Evolutionary conservation across 1,284 basidiomycete genomes (phyloP).

Genomic region (Sanghuangporus sanghuang): DNA sequence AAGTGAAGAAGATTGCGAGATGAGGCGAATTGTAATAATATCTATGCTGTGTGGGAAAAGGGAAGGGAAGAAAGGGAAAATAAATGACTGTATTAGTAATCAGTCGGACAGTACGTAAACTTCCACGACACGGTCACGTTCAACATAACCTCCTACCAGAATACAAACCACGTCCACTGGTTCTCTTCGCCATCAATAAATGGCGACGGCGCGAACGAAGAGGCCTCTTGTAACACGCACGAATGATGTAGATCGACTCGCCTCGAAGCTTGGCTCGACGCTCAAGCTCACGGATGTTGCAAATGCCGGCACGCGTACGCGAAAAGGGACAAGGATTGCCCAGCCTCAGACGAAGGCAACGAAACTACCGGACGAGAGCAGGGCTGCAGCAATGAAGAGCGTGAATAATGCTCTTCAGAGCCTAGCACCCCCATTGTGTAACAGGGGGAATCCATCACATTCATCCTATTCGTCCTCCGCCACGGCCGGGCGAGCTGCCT

Average conservation of each 20-base stretch:
- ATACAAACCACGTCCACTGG: background rate
- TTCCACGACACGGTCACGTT: background rate
- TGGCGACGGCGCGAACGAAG: constrained; percentile 12
- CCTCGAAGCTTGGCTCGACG: constrained; percentile 18
- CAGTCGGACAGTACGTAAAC: background rate
- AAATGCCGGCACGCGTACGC: background rate
- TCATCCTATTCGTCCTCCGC: constrained; percentile 30
- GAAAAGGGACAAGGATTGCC: background rate
- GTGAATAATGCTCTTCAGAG: constrained; percentile 58
- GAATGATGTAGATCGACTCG: constrained; percentile 17
- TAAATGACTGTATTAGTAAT: background rate
- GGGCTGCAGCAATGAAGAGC: constrained; percentile 44
- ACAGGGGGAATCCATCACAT: constrained; percentile 26
- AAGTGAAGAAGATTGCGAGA: too few relatives aligned
- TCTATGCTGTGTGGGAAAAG: too few relatives aligned
- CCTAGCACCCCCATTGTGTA: constrained; percentile 35
- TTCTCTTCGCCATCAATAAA: background rate
- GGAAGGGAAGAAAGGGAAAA: background rate
- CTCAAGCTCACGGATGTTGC: constrained; percentile 16
- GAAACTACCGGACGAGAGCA: constrained; percentile 22
- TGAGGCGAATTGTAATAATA: background rate
- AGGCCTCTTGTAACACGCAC: constrained; percentile 1
- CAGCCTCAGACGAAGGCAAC: background rate
- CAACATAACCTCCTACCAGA: background rate
- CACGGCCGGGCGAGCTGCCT: constrained; percentile 27